Percentiles rank a stretch among this genome's conserved stretches.
Conservation (phyloP, 2,329 filamentous ascomycete genomes). For the Cyanodermella asteris region DNA sequence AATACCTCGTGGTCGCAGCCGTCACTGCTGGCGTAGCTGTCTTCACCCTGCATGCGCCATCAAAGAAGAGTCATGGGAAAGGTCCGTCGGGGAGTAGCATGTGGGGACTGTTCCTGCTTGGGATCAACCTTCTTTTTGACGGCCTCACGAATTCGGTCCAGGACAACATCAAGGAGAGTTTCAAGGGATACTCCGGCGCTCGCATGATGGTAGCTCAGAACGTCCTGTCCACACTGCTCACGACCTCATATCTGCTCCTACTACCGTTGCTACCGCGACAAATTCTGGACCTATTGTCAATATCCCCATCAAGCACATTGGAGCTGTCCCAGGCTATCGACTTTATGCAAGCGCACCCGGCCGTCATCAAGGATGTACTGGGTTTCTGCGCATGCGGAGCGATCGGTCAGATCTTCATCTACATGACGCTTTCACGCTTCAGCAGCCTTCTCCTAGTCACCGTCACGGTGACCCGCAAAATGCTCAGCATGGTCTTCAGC, state of each 20-base stretch:
- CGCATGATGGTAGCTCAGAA: constrained; percentile 99
- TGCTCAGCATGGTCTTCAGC: constrained; percentile 96
- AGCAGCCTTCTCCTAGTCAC: constrained; percentile 82
- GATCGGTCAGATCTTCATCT: constrained; percentile 90
- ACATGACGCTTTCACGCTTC: constrained; percentile 84
- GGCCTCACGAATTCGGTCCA: constrained; percentile 92
- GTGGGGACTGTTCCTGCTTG: constrained; percentile 66
- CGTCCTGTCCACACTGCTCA: constrained; percentile 61
- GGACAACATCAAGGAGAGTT: constrained; percentile 72
- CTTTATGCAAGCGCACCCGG: constrained; percentile 61
- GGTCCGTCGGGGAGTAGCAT: constrained; percentile 33
- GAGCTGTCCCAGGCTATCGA: constrained; percentile 60
- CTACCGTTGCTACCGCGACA: constrained; percentile 60
- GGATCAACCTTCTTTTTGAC: constrained; percentile 83
- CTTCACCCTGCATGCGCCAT: constrained; percentile 70
- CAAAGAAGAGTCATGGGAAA: constrained; percentile 23
- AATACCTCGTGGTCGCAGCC: constrained; percentile 79
- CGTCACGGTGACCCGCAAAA: constrained; percentile 92
- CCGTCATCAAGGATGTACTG: constrained; percentile 68
- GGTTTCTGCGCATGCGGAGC: constrained; percentile 81
- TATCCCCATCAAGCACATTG: constrained; percentile 34
- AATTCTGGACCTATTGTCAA: constrained; percentile 43
- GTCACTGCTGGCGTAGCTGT: constrained; percentile 85
- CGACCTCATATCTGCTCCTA: constrained; percentile 50
- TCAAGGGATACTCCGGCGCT: constrained; percentile 63